These are phyloP conservation scores for Fonsecaea pedrosoi DNA, from an alignment of 2,329 filamentous ascomycete genomes.

Conservation along the genomic window DNA sequence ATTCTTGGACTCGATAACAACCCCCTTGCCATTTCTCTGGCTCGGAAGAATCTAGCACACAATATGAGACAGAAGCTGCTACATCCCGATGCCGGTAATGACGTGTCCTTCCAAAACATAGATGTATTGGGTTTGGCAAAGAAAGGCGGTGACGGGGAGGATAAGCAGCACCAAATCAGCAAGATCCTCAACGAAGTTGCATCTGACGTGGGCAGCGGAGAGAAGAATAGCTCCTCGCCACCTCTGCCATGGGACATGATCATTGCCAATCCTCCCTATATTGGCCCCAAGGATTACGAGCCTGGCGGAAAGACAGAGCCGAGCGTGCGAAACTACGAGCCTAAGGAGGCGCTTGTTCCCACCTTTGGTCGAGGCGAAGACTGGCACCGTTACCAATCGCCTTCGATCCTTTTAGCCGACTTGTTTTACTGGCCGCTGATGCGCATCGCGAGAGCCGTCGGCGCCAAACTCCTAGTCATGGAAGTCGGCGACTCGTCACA, in stretches of 20 bases:
- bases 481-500: conserved; percentile 76
- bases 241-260: conserved; percentile 65
- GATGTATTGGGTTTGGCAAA: conserved; percentile 48
- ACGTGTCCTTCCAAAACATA: conserved; percentile 56
- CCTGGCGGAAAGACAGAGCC: conserved; percentile 64
- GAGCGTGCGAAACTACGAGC: conserved; percentile 83
- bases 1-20: conserved; percentile 80
- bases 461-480: conserved; percentile 66
- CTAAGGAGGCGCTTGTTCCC: conserved; percentile 74
- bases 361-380: conserved; percentile 20
- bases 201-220: not conserved
- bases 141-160: not conserved
- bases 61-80: conserved; percentile 52
- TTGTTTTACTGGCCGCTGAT: conserved; percentile 74
- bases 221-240: not conserved
- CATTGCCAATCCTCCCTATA: conserved; percentile 89
- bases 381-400: not conserved
- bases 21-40: conserved; percentile 66
- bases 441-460: conserved; percentile 57
- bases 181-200: conserved; percentile 7
- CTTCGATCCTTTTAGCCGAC: conserved; percentile 46
- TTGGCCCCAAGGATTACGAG: conserved; percentile 69
- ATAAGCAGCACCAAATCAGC: not conserved
- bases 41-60: conserved; percentile 66
- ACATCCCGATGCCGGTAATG: conserved; percentile 40